phyloP scores from a whole-genome alignment of 352 stramenopile species.

The Nothophytophthora sp. region DNA sequence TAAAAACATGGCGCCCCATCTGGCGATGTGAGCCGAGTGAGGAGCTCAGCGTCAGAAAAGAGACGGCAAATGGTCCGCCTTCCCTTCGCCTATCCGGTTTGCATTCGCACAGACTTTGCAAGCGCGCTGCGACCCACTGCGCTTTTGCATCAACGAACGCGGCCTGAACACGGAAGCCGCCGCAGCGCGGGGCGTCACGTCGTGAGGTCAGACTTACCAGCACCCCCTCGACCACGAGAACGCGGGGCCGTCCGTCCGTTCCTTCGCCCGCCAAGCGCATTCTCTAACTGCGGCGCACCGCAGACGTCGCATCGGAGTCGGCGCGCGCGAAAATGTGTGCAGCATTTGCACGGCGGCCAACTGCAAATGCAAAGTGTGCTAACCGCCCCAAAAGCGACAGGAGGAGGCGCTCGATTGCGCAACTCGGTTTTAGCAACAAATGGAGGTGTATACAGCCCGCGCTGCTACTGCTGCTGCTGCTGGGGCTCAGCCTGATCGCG shows the following conservation, averaged over 20 bases:
- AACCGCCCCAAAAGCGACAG: too few species aligned
- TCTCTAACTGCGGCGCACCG: constrained; percentile 12
- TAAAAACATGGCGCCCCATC: too few species aligned
- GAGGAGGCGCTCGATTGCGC: too few species aligned
- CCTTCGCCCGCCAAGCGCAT: constrained; percentile 1
- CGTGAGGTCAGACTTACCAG: constrained; percentile 13
- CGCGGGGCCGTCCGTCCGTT: not conserved
- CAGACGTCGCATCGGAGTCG: constrained; percentile 7
- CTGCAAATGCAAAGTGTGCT: too few species aligned
- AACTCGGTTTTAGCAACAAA: too few species aligned
- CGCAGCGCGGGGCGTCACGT: constrained; percentile 14
- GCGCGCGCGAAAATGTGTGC: too few species aligned
- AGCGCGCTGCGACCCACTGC: too few species aligned
- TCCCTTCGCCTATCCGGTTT: not conserved
- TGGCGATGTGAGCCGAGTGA: too few species aligned
- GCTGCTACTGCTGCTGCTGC: constrained; percentile 7
- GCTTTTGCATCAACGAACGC: constrained; percentile 1
- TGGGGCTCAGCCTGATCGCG: constrained; percentile 2
- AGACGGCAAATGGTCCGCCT: not conserved
- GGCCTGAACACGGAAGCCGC: constrained; percentile 9
- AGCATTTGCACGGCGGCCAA: too few species aligned
- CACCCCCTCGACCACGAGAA: too few species aligned
- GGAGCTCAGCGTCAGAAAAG: not conserved
- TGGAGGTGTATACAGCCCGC: constrained; percentile 7
- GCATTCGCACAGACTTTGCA: too few species aligned